Evolutionary conservation across 2,329 filamentous ascomycete species (phyloP), one percentile per base, ranked within the genome.

Genomic region (Sordariomycetes sp.): DNA sequence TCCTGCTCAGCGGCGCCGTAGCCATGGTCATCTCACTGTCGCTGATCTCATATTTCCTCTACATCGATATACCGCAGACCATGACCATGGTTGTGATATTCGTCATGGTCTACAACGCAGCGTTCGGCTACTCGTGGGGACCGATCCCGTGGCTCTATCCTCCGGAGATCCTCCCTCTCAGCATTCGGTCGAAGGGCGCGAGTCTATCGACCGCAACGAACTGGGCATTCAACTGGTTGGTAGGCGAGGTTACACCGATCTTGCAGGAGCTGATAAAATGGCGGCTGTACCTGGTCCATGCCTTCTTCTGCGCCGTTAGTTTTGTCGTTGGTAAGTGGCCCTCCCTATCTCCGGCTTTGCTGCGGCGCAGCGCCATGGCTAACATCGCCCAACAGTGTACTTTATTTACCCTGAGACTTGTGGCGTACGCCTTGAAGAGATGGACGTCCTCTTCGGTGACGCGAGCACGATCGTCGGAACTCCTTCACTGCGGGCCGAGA

Each of bases 131-230:
- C 68, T 83, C 81, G 18, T 99, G 94, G 94, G 94, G 94, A 20
- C 94, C 94, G 1, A 96, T 99, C 61, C 94, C 94, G 10, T 99
- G 94, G 94, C 78, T 99, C 18, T 97, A 97, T 71, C 94, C 94
- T 16, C 94, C 94, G n/a, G 94, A 99, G 79, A 99, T 99, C 61
- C 79, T 99, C 51, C 94, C 94, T 4, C 79, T 99, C 61, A 97
- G 91, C 76, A 97, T 97, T 69, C 87, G 94, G 66, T 96, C 93
- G 60, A 97, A 97, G 78, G 94, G 94, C 61, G 93, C 94, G 58
- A 96, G 91, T 80, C 74, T 99, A 70, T 97, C 93, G 61, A 97
- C 94, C 1, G 94, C 94, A 20, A 87, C 92, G 35, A 99, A 99
- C 70, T 99, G 94, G 94, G 91, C 93, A 1, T 96, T 94, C 74